phyloP scores from a whole-genome alignment of 2,329 filamentous ascomycete species.

The Aspergillus chevalieri region DNA sequence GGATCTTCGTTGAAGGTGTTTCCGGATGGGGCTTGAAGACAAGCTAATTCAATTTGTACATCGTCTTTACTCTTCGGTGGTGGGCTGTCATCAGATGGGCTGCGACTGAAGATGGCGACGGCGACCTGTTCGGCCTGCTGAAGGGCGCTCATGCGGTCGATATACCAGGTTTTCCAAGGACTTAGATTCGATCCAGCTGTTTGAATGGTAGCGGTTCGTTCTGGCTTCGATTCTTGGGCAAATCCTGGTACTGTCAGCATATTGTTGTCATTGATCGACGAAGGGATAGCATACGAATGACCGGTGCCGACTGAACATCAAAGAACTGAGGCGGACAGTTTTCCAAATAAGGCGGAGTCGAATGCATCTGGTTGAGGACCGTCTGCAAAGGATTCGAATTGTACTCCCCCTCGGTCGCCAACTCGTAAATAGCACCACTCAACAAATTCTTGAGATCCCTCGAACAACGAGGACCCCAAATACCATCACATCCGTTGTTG shows the following conservation, averaged over 20 bases:
- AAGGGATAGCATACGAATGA: constrained; percentile 21
- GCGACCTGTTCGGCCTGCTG: constrained; percentile 32
- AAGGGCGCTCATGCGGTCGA: constrained; percentile 26
- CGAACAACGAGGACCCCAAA: constrained; percentile 31
- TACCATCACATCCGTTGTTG: constrained; percentile 34
- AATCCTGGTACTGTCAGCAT: constrained; percentile 21
- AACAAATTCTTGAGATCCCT: constrained; percentile 23
- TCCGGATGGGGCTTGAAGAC: constrained; percentile 28
- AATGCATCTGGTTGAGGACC: constrained; percentile 23
- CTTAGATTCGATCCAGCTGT: constrained; percentile 21
- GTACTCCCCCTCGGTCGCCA: constrained; percentile 19
- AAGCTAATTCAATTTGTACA: constrained; percentile 31
- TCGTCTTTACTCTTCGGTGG: constrained; percentile 22
- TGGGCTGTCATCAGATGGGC: constrained; percentile 21
- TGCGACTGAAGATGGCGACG: constrained; percentile 32
- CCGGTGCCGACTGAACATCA: constrained; percentile 27
- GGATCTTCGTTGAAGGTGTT: constrained; percentile 10
- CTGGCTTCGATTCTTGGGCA: constrained; percentile 23
- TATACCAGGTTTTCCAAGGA: constrained; percentile 34
- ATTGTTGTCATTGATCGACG: constrained; percentile 1
- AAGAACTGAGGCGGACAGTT: constrained; percentile 27
- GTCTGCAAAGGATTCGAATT: constrained; percentile 26
- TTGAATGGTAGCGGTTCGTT: constrained; percentile 20
- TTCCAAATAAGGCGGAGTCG: constrained; percentile 14
- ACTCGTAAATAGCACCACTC: constrained; percentile 20